Percentiles rank a stretch among this genome's conserved stretches.
Conservation (phyloP, 345 rosid genomes). For the Populus alba region DNA sequence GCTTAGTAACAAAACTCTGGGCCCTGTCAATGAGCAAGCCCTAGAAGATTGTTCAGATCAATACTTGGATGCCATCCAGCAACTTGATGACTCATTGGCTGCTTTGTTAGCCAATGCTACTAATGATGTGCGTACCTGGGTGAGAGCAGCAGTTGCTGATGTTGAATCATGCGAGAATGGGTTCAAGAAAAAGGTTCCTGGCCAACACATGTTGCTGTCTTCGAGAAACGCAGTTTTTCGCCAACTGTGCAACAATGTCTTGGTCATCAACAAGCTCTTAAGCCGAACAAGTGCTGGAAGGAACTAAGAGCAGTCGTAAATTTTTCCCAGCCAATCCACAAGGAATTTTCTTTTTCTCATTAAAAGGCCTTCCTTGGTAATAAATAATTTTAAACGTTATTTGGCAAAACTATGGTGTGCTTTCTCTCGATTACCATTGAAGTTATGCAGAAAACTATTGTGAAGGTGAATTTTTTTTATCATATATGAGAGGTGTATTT, state of each 20-base stretch:
- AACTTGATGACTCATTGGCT: slow-evolving; percentile 56
- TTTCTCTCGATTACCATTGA: too few relatives aligned
- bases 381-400: too few relatives aligned
- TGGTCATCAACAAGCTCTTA: slow-evolving; percentile 14
- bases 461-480: too few relatives aligned
- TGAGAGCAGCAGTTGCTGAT: slow-evolving; percentile 43
- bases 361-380: too few relatives aligned
- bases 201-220: slow-evolving; percentile 19
- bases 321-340: too few relatives aligned
- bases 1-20: slow-evolving; percentile 25
- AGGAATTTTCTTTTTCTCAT: too few relatives aligned
- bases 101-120: slow-evolving; percentile 40
- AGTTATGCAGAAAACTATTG: too few relatives aligned
- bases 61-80: slow-evolving; percentile 53
- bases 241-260: slow-evolving; percentile 44
- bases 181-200: slow-evolving; percentile 14
- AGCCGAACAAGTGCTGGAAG: not conserved
- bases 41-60: slow-evolving; percentile 55
- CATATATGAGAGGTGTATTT: too few relatives aligned
- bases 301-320: too few relatives aligned
- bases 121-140: slow-evolving; percentile 40
- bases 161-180: slow-evolving; percentile 39
- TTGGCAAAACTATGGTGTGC: too few relatives aligned
- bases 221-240: slow-evolving; percentile 39
- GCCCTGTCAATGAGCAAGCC: slow-evolving; percentile 48